Conservation (phyloP, 1,284 basidiomycete species). For the Moesziomyces sp. region DNA sequence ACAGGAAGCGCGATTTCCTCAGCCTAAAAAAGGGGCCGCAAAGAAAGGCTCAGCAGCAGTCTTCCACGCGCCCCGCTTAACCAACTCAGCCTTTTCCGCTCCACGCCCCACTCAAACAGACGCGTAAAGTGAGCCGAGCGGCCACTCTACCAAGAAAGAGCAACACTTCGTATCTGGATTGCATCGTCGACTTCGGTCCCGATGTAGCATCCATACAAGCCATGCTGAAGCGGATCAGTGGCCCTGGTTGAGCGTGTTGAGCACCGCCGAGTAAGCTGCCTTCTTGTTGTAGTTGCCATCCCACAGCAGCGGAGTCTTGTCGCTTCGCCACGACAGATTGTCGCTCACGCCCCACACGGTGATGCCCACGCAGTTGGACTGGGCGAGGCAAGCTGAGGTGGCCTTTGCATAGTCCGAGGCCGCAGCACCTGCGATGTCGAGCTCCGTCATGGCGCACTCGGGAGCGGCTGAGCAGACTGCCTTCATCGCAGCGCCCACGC, state of each 20-base stretch:
- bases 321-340: slow-evolving; percentile 10
- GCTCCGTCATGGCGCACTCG: slow-evolving; percentile 28
- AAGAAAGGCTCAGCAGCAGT: too few species aligned
- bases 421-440: slow-evolving; percentile 16
- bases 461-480: slow-evolving; percentile 10
- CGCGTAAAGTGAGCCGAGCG: too few species aligned
- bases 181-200: too few species aligned
- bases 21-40: too few species aligned
- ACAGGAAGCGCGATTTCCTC: too few species aligned
- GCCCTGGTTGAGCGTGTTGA: slow-evolving; percentile 21
- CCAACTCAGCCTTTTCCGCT: too few species aligned
- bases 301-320: slow-evolving; percentile 16
- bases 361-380: slow-evolving; percentile 19
- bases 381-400: slow-evolving; percentile 16
- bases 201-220: too few species aligned
- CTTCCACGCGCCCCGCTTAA: too few species aligned
- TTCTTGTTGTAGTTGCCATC: slow-evolving; percentile 22
- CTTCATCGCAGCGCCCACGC: slow-evolving; percentile 15
- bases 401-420: slow-evolving; percentile 6
- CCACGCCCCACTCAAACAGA: too few species aligned
- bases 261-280: slow-evolving; percentile 16
- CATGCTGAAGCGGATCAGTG: too few species aligned
- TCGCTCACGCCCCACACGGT: slow-evolving; percentile 29
- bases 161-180: too few species aligned
- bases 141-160: too few species aligned